Base-by-base conservation (phyloP, 75 land plant species). In the Adiantum capillusveneris region DNA sequence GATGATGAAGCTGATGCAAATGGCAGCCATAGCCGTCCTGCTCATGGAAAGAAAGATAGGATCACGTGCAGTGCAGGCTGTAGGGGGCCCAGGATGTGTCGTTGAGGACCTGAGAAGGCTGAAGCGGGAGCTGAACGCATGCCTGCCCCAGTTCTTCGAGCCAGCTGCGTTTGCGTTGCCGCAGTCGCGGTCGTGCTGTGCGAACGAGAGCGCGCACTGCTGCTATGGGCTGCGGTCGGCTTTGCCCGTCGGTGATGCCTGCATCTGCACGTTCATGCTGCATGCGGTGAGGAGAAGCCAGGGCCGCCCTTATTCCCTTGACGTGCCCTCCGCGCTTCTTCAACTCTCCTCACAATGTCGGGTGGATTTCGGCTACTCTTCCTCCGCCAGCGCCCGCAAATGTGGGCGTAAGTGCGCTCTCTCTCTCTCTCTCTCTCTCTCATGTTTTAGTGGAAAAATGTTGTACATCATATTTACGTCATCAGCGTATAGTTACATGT, bases 181-280 rank as follows among this genome's bases (percentile, higher is more conserved):
- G 14, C 21, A 14, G 17, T 46, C 49, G 49, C 37, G 3, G 7
- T 34, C 37, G 7, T 46, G 49, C 49, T 46, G 49, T 14, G 49
- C 21, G 14, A 46, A 46, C 49, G 49, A 17, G 17, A 46, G 49
- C 17, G n/a, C 49, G 17, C 49, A 17, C 2, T 46, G 49, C 49
- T 46, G 49, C 49, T 14, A 46, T 20, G 17, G 49, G 12, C 49
- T 46, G 49, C 49, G 49, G 14, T 5, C 49, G 14, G 49, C 49
- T 5, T 14, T 46, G 6, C 49, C 49, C 49, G 14, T 46, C 49
- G 49, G 49, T 14, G 49, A 46, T 14, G 49, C 6, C 49, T 46
- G 49, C 49, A 46, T 46, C 21, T 46, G 49, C 49, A 46, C 49
- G 5, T 46, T 46, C 49, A 2, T 46, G n/a, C 17, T 46, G 21